These are phyloP conservation scores for Lactarius pseudohatsudake DNA, from an alignment of 768 basidiomycete species.

Conservation along the genomic window DNA sequence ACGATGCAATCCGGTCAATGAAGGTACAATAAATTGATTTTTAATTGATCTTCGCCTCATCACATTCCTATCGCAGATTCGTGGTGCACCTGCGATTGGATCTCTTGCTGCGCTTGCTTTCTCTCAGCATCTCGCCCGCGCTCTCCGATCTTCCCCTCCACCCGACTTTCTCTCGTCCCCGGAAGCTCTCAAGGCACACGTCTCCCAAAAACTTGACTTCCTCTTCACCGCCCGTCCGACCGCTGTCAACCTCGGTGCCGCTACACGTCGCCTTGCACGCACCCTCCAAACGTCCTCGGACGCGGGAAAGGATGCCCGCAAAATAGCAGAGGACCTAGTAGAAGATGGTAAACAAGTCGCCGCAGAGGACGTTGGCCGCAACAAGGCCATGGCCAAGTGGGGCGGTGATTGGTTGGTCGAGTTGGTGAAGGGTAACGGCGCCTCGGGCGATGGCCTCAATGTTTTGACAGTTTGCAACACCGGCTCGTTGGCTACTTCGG, in stretches of 20 bases:
- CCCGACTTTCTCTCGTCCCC: constrained; percentile 60
- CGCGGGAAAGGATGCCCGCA: constrained; percentile 44
- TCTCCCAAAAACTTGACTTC: constrained; percentile 62
- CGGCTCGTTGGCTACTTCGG: constrained; percentile 93
- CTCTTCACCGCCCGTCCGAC: constrained; percentile 91
- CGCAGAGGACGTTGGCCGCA: constrained; percentile 84
- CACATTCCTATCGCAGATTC: constrained; percentile 48
- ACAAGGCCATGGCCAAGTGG: constrained; percentile 78
- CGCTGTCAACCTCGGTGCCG: constrained; percentile 91
- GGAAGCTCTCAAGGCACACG: constrained; percentile 49
- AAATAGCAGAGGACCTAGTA: constrained; percentile 56
- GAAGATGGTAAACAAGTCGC: constrained; percentile 73
- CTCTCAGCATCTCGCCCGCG: constrained; percentile 59
- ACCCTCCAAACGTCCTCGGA: constrained; percentile 43
- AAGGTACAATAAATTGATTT: constrained; percentile 56
- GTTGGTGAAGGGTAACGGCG: constrained; percentile 43
- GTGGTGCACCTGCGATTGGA: constrained; percentile 94
- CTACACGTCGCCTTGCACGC: constrained; percentile 66
- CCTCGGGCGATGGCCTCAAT: constrained; percentile 55
- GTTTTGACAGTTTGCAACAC: constrained; percentile 96
- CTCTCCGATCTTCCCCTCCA: constrained; percentile 44
- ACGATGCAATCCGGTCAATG: constrained; percentile 95
- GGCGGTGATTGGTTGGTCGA: constrained; percentile 85
- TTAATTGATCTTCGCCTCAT: not conserved
- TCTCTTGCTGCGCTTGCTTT: constrained; percentile 85